Percentiles rank a stretch among this genome's conserved stretches.
These are phyloP conservation scores for Encephalitozoon intestinalis DNA, from an alignment of 371 early-diverging fungal species.

Conservation along the genomic window DNA sequence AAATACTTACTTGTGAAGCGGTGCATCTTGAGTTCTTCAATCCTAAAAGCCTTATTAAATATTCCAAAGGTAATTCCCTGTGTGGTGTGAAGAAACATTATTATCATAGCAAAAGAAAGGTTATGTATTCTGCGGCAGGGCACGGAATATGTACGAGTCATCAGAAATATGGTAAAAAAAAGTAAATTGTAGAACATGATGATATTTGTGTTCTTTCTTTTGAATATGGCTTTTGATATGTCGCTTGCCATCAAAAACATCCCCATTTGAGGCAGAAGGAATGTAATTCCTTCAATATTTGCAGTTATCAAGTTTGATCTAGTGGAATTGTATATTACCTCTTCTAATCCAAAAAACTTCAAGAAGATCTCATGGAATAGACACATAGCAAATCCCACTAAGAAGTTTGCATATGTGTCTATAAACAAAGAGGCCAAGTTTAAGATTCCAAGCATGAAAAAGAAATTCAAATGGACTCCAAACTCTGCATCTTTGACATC, in stretches of 20 bases:
- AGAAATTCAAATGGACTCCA: background rate
- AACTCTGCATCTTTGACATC: background rate
- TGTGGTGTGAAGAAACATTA: background rate
- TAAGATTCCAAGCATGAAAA: background rate
- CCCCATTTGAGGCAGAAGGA: background rate
- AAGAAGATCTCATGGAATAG: background rate
- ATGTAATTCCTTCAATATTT: conserved; percentile 1
- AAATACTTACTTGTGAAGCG: conserved; percentile 8
- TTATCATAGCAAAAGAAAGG: background rate
- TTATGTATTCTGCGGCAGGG: conserved; percentile 7
- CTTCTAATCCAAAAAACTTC: background rate
- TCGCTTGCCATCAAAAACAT: background rate
- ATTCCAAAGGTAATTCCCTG: background rate
- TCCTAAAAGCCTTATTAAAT: background rate
- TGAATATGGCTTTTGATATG: background rate
- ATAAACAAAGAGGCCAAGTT: background rate
- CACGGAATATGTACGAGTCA: background rate
- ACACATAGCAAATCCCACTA: background rate
- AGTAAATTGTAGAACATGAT: background rate
- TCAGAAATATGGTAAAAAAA: background rate
- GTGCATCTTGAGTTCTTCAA: background rate
- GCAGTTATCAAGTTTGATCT: background rate
- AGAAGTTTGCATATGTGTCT: background rate
- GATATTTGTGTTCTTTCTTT: background rate
- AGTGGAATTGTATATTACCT: background rate